Base-by-base conservation (phyloP, 352 stramenopile species). In the Globisporangium recalcitrans region DNA sequence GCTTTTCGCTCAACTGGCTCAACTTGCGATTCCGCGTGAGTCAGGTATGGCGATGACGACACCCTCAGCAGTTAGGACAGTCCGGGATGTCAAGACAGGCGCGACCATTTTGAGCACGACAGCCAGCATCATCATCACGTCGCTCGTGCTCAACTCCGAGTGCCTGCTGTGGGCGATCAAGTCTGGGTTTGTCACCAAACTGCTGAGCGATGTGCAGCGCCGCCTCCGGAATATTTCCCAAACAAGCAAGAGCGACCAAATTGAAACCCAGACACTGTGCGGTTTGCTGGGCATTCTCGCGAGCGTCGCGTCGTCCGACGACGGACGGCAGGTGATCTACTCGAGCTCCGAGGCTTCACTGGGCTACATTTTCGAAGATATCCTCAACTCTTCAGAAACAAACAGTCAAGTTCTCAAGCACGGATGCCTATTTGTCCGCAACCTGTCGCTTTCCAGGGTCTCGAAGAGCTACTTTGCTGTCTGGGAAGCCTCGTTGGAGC, bases 401-500 rank as follows among this genome's bases (percentile, higher is more conserved):
- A 64, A 74, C 34, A 34, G 58, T 16, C 21, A 38, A 0, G 65
- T 86, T 56, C 65, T 72, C 26, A 55, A 57, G 13, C 65, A 27
- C 16, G 79, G 79, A 0, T 74, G 63, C 31, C 65, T 88, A 29
- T 74, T 88, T 8, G 11, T 91, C 31, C 75, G 82, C 29, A 89
- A 91, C 54, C 68, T 91, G 52, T 72, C 78, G 26, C 66, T 88
- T 4, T 81, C 75, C n/a, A 67, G 76, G 57, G 52, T 71, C 19
- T 69, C 78, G 22, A 87, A 78, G 51, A 86, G 69, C 65, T 64
- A 89, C 56, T 81, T 86, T 42, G 68, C 70, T 0, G 24, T 89
- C n/a, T 91, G 79, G 79, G 79, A 89, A 46, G 56, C 71, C 4
- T 38, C 72, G 8, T 40, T 90, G 27, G 63, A 82, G 40, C 34